Base-by-base conservation (phyloP, 495 filamentous ascomycete genomes). In the Talaromyces borbonicus region DNA sequence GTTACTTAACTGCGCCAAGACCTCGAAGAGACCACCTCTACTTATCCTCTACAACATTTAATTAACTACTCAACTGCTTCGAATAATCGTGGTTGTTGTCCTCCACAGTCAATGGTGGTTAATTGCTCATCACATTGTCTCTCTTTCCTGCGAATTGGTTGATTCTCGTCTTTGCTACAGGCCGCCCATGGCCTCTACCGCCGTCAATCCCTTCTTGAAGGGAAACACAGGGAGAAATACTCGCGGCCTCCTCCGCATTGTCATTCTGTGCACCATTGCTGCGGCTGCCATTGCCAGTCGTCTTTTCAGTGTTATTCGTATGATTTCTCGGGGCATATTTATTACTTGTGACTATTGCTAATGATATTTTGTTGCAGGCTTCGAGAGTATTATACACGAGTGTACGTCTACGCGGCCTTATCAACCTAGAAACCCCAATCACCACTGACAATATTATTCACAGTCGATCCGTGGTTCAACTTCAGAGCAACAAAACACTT, bases 401-500 rank as follows among this genome's bases (percentile, higher is more conserved):
- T 98, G 92, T 96, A 65, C 58, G 87, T 79, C 56, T 41, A n/a
- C n/a, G 1, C 22, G 5, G 38, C 12, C 24, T 26, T 1, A 15
- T 9, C 38, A 11, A 18, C n/a, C 15, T 18, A 22, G 8, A 8
- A 25, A 24, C 2, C 27, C 11, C 20, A 50, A 52, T 50, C 56
- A 36, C 61, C 54, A 55, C 37, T 46, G 39, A 47, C 26, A 5
- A 44, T 52, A 33, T 53, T 43, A 48, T 24, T 57, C 37, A 27
- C 54, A 97, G 92, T 97, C 68, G 92, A 99, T 67, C 93, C 93
- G n/a, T 99, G 93, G 93, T 99, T 99, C 68, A 99, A 99, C 67
- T 99, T 99, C 68, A 77, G 93, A 57, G 93, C 93, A 51, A 97
- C 93, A 39, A 96, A 96, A 69, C 96, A 99, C 55, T 77, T 99